These are phyloP conservation scores for Microdochium trichocladiopsis DNA, from an alignment of 2,329 filamentous ascomycete species.

Conservation along the genomic window DNA sequence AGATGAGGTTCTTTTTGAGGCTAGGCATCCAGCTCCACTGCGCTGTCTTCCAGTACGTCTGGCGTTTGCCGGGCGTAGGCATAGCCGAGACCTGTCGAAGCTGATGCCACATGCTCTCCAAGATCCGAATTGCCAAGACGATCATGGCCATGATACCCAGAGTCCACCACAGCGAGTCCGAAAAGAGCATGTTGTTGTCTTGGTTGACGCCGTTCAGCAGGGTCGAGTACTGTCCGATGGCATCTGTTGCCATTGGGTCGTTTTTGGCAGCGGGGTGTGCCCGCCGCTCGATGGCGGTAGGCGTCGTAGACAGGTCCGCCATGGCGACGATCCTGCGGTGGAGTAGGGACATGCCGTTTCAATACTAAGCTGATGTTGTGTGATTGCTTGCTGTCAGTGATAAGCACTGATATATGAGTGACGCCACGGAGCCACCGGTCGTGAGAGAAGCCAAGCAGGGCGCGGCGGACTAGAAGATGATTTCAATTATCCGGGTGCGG, in stretches of 20 bases:
- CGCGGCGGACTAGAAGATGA: not conserved
- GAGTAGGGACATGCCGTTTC: slow-evolving; percentile 18
- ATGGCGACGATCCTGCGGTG: slow-evolving; percentile 23
- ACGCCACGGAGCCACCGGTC: not conserved
- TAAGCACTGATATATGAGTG: not conserved
- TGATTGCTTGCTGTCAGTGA: not conserved
- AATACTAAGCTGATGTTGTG: not conserved
- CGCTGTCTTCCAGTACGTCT: slow-evolving; percentile 51
- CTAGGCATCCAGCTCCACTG: slow-evolving; percentile 55
- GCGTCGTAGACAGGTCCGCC: slow-evolving; percentile 15
- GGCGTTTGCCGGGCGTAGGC: slow-evolving; percentile 41
- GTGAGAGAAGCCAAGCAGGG: not conserved
- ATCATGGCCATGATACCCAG: slow-evolving; percentile 48
- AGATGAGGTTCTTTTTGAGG: slow-evolving; percentile 55
- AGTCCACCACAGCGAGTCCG: slow-evolving; percentile 52
- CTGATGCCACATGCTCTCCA: slow-evolving; percentile 47
- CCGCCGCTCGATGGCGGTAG: slow-evolving; percentile 5
- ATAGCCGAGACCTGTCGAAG: slow-evolving; percentile 54
- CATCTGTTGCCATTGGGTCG: not conserved
- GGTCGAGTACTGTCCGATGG: slow-evolving; percentile 46
- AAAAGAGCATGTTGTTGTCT: slow-evolving; percentile 47
- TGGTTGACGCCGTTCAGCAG: slow-evolving; percentile 56
- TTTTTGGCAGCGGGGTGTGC: not conserved
- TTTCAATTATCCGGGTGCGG: not conserved
- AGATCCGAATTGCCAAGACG: slow-evolving; percentile 44